Base-by-base conservation (phyloP, 768 basidiomycete species). In the Chlorophyllum brunneum region DNA sequence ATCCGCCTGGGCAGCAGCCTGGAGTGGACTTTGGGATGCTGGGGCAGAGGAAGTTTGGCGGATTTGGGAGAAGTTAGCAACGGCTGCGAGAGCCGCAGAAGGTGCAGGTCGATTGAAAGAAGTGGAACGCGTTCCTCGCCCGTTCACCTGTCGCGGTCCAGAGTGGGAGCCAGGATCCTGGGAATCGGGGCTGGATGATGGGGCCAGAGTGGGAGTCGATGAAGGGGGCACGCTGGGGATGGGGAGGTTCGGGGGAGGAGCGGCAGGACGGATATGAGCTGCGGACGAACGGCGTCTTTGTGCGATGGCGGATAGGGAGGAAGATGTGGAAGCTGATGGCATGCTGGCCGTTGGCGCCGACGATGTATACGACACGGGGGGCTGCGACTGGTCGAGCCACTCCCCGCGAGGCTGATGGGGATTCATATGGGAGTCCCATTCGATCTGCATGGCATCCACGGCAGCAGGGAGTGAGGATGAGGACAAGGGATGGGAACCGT, bases 251-350 rank as follows among this genome's bases (percentile, higher is more conserved):
- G 88, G 88, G 37, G 88, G 88, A 16, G 88, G 88, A 2, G 70
- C 82, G 33, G 83, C 79, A 5, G 87, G 86, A 39, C 85, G 80
- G 22, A 74, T 71, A 60, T 80, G 76, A 10, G 81, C 77, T 51
- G 79, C 83, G 48, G 83, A 81, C 22, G 86, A 88, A 59, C 88
- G 86, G 47, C 88, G 82, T 50, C 86, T 81, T 55, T 78, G 76
- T 46, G 71, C 66, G 50, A 75, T 59, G 50, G 63, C 63, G 46
- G 64, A 54, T 24, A 65, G 59, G n/a, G 48, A 31, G 39, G 48
- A 37, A n/a, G 46, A 18, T 41, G 48, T 22, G 39, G 48, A 37
- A n/a, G 46, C 33, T 41, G 66, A 61, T 26, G 66, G 56, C 8
- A 48, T 33, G 20, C 58, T 41, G 10, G 61, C 58, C 23, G 71